phyloP scores from a whole-genome alignment of 2,329 filamentous ascomycete species.

The Aspergillus sp. region DNA sequence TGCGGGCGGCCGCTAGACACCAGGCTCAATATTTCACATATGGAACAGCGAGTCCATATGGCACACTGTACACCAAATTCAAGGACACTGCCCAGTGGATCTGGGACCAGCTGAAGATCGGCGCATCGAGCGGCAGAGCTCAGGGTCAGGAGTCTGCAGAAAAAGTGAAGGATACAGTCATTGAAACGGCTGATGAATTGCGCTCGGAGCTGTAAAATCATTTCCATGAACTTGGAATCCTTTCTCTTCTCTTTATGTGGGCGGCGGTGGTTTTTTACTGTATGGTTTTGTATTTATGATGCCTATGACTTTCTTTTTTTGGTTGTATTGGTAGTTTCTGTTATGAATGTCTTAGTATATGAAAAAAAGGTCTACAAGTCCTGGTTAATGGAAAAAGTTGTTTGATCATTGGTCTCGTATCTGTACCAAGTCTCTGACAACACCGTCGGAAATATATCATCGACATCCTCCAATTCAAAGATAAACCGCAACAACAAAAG shows the following conservation, averaged over 20 bases:
- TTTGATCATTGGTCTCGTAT: not conserved
- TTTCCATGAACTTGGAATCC: not conserved
- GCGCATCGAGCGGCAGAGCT: constrained; percentile 42
- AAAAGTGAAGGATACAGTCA: constrained; percentile 38
- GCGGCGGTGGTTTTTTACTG: not conserved
- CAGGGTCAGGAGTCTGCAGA: constrained; percentile 47
- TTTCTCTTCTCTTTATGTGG: not conserved
- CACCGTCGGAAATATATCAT: not conserved
- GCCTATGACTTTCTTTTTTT: not conserved
- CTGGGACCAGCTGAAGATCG: constrained; percentile 45
- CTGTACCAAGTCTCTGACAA: not conserved
- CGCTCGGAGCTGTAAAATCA: constrained; percentile 26
- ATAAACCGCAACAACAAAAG: too few relatives aligned
- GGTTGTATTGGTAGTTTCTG: not conserved
- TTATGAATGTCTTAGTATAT: not conserved
- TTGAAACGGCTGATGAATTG: constrained; percentile 45
- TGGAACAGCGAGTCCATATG: constrained; percentile 62
- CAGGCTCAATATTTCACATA: constrained; percentile 74
- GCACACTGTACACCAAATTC: constrained; percentile 63
- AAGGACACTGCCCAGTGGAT: constrained; percentile 44
- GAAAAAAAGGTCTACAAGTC: not conserved
- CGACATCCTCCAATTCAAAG: too few relatives aligned
- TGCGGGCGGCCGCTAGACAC: constrained; percentile 66
- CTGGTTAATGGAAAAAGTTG: not conserved
- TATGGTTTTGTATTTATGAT: not conserved